A percentile compares a stretch with the other conserved stretches of the same genome.
Evolutionary conservation across 192 early-diverging fungal genomes (phyloP).

Genomic region (Gigaspora rosea): DNA sequence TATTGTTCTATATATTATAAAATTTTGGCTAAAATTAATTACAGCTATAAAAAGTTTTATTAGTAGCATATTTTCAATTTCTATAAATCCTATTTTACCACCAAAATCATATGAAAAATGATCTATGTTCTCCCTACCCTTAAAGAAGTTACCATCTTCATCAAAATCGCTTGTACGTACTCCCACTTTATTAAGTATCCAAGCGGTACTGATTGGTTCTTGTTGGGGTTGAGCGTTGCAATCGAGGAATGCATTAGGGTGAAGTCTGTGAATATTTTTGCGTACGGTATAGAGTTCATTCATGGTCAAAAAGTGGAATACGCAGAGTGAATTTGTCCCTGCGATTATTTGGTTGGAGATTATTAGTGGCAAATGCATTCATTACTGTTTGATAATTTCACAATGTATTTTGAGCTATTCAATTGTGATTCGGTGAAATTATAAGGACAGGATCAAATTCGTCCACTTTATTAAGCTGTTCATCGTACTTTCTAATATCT

Average conservation of each 20-base stretch:
- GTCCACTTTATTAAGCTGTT: slow-evolving; percentile 7
- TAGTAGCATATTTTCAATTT: no score
- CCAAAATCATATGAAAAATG: no score
- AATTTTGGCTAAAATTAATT: no score
- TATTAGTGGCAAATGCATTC: no score
- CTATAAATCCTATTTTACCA: no score
- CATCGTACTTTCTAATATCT: slow-evolving; percentile 7
- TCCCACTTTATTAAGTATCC: slow-evolving; percentile 13
- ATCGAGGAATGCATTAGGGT: no score
- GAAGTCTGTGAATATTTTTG: no score
- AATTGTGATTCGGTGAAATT: slow-evolving; percentile 12
- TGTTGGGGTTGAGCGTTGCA: no score
- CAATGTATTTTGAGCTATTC: not conserved
- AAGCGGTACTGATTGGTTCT: slow-evolving; percentile 1
- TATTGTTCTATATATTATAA: no score
- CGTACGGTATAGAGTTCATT: not conserved
- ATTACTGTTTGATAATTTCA: not conserved
- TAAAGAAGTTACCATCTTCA: not conserved
- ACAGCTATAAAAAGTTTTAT: no score
- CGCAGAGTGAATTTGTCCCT: not conserved
- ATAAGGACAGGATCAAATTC: slow-evolving; percentile 14
- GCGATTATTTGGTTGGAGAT: not conserved
- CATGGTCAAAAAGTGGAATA: not conserved
- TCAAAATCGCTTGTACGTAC: slow-evolving; percentile 2
- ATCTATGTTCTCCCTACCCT: no score